Evolutionary conservation across 495 filamentous ascomycete species (phyloP).

Genomic region (Xylaria bambusicola): DNA sequence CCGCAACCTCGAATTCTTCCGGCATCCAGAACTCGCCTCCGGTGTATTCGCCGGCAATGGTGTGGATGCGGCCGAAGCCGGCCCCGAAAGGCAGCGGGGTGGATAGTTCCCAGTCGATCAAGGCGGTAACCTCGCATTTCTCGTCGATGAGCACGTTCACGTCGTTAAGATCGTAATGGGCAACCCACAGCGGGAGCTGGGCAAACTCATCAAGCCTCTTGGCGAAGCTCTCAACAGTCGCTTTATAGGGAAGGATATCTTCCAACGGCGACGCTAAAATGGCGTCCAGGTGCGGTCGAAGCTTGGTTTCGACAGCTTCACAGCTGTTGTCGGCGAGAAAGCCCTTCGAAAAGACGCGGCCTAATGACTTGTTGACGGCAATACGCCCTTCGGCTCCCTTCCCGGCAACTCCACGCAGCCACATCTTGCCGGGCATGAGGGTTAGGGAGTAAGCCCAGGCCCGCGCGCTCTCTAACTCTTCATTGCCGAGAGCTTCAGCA

Average conservation of each 20-base stretch:
- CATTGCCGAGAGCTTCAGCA: slow-evolving; percentile 25
- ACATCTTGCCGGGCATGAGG: slow-evolving; percentile 32
- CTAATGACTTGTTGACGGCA: slow-evolving; percentile 27
- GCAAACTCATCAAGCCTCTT: slow-evolving; percentile 27
- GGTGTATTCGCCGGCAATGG: slow-evolving; percentile 33
- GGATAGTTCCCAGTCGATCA: slow-evolving; percentile 41
- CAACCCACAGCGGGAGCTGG: slow-evolving; percentile 34
- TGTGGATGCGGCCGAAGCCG: slow-evolving; percentile 38
- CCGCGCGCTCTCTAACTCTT: slow-evolving; percentile 25
- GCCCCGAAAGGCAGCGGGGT: slow-evolving; percentile 37
- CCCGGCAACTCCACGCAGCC: slow-evolving; percentile 25
- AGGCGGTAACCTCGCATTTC: slow-evolving; percentile 33
- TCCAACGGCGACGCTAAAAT: slow-evolving; percentile 30
- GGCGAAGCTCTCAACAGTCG: slow-evolving; percentile 22
- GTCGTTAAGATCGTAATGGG: slow-evolving; percentile 35
- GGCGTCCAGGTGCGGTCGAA: slow-evolving; percentile 32
- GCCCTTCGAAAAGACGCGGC: slow-evolving; percentile 28
- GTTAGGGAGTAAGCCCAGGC: slow-evolving; percentile 34
- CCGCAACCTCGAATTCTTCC: slow-evolving; percentile 33
- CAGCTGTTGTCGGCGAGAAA: slow-evolving; percentile 26
- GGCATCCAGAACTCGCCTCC: slow-evolving; percentile 36
- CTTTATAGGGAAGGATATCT: slow-evolving; percentile 27
- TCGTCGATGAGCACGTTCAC: slow-evolving; percentile 39
- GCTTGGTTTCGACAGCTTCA: slow-evolving; percentile 28
- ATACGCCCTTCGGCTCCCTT: slow-evolving; percentile 28